Conservation (phyloP, 2,329 filamentous ascomycete genomes). For the Botrytis squamosa region DNA sequence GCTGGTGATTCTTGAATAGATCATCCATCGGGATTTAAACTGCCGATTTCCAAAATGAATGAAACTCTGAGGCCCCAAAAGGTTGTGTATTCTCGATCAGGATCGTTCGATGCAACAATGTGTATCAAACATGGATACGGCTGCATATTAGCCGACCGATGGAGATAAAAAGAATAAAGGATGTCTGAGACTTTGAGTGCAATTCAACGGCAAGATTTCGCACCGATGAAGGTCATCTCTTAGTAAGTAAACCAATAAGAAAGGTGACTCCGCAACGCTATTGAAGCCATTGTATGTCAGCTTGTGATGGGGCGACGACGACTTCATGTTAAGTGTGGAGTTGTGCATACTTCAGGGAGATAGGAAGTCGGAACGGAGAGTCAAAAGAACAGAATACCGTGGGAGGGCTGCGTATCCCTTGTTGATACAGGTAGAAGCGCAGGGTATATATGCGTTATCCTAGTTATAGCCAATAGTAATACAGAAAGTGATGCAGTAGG, state of each 20-base stretch:
- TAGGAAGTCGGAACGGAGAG: neutral
- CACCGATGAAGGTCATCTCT: neutral
- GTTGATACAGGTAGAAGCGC: neutral
- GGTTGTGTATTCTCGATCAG: neutral
- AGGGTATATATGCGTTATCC: constrained; percentile 1
- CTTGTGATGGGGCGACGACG: constrained; percentile 5
- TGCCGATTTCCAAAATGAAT: constrained; percentile 8
- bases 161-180: neutral
- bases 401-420: constrained; percentile 1
- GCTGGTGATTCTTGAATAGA: neutral
- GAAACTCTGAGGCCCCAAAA: neutral
- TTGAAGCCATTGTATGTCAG: constrained; percentile 4
- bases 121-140: neutral
- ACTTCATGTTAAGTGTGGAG: neutral
- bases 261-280: neutral
- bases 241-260: neutral
- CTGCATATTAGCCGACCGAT: constrained; percentile 9
- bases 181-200: constrained; percentile 1
- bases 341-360: neutral
- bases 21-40: constrained; percentile 4
- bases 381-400: neutral
- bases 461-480: constrained; percentile 3
- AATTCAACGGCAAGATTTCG: neutral
- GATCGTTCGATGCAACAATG: constrained; percentile 8
- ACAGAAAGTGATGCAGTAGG: neutral